These are phyloP conservation scores for Teunomyces kruisii DNA, from an alignment of 805 yeast species.

Conservation along the genomic window DNA sequence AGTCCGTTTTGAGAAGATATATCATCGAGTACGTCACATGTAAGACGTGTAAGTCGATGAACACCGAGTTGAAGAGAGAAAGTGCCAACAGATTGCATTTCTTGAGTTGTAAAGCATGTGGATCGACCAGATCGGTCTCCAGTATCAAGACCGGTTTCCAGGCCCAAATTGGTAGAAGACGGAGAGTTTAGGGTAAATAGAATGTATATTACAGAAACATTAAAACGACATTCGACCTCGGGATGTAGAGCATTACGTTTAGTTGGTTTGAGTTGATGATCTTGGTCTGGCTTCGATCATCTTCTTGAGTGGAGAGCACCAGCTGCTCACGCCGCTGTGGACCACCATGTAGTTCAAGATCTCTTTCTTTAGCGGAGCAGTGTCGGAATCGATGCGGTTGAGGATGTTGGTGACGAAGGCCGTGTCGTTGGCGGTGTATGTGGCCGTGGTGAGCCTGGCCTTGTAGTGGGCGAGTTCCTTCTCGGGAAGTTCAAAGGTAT, in stretches of 20 bases:
- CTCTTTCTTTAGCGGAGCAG: slow-evolving; percentile 26
- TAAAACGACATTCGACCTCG: slow-evolving; percentile 3
- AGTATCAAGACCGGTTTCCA: slow-evolving; percentile 99
- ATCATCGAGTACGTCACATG: slow-evolving; percentile 97
- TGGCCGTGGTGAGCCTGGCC: slow-evolving; percentile 30
- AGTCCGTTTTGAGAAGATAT: slow-evolving; percentile 92
- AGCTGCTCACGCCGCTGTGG: slow-evolving; percentile 55
- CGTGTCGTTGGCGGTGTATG: slow-evolving; percentile 2
- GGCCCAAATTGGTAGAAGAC: slow-evolving; percentile 93
- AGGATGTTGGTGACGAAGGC: slow-evolving; percentile 15
- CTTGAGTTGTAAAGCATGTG: slow-evolving; percentile 97
- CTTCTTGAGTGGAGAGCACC: slow-evolving; percentile 71
- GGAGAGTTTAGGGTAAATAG: slow-evolving; percentile 42
- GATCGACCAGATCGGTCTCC: slow-evolving; percentile 93
- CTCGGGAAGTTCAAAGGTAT: slow-evolving; percentile 26
- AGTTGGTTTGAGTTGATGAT: not conserved
- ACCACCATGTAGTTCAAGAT: slow-evolving; percentile 55
- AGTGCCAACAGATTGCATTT: slow-evolving; percentile 94
- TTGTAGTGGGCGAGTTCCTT: slow-evolving; percentile 46
- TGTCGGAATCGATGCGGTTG: not conserved
- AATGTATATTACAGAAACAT: slow-evolving; percentile 12
- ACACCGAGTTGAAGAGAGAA: slow-evolving; percentile 94
- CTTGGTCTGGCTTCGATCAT: slow-evolving; percentile 21
- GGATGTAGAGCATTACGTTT: too few species aligned
- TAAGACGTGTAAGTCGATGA: slow-evolving; percentile 97